A percentile compares a stretch with the other conserved stretches of the same genome.
These are phyloP conservation scores for Trichomonas vaginalis DNA, from an alignment of 208 protist genomes.

Conservation along the genomic window DNA sequence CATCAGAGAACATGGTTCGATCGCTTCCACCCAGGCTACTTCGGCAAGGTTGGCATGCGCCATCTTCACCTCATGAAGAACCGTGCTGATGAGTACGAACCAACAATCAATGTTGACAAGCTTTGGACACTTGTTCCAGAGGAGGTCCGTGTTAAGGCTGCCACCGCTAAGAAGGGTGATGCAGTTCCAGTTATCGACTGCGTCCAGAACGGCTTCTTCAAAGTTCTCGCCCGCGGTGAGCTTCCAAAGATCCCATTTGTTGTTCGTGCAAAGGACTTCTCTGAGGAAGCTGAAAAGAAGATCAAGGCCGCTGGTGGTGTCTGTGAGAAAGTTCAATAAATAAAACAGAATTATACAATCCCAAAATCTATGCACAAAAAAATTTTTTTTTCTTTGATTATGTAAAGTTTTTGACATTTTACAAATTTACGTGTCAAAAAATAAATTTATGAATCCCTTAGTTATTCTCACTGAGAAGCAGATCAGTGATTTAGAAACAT, in stretches of 20 bases:
- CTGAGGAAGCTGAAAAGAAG: constrained; percentile 92
- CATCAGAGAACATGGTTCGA: constrained; percentile 97
- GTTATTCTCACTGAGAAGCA: not conserved
- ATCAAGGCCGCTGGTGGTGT: constrained; percentile 90
- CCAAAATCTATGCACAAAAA: not conserved
- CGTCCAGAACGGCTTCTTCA: constrained; percentile 81
- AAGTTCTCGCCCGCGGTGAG: constrained; percentile 94
- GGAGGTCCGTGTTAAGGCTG: constrained; percentile 50
- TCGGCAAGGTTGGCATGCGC: constrained; percentile 99
- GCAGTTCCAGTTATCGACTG: constrained; percentile 93
- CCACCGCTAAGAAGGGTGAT: constrained; percentile 53
- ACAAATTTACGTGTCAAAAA: no score
- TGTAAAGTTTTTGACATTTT: no score
- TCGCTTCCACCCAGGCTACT: constrained; percentile 95
- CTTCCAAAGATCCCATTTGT: constrained; percentile 85
- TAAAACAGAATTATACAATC: not conserved
- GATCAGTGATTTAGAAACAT: not conserved
- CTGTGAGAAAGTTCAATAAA: not conserved
- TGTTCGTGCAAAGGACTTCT: constrained; percentile 97
- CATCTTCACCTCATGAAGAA: constrained; percentile 81
- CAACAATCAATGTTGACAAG: constrained; percentile 93
- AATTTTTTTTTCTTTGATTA: no score
- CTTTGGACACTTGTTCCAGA: constrained; percentile 86
- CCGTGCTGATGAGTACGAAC: constrained; percentile 58
- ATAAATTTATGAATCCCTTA: not conserved